A percentile compares a stretch with the other conserved stretches of the same genome.
Evolutionary conservation across 495 filamentous ascomycete species (phyloP).

Genomic region (Delitschia confertaspora): DNA sequence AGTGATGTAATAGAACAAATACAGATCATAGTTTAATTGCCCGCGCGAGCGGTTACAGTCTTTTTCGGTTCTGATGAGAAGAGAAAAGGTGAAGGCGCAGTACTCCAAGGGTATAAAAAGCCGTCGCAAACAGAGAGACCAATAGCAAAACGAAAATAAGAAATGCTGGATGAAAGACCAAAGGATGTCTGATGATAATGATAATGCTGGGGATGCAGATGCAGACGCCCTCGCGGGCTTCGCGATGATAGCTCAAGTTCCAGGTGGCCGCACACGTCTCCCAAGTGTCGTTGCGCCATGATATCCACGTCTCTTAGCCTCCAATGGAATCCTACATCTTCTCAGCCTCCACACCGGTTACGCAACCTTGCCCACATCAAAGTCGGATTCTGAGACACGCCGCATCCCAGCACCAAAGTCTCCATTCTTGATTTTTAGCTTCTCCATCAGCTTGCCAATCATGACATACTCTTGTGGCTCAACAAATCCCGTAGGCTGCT

Average conservation of each 20-base stretch:
- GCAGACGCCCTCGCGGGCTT: constrained; percentile 48
- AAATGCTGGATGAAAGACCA: not conserved
- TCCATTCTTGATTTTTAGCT: constrained; percentile 61
- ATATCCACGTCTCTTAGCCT: not conserved
- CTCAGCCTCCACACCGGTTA: not conserved
- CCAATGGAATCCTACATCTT: not conserved
- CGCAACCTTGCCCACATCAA: constrained; percentile 3
- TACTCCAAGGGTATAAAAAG: constrained; percentile 22
- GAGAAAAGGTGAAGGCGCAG: constrained; percentile 3
- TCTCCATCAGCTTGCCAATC: constrained; percentile 79
- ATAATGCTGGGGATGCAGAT: constrained; percentile 16
- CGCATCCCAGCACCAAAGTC: constrained; percentile 41
- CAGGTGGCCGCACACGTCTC: not conserved
- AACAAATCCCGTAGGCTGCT: constrained; percentile 57
- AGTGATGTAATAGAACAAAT: constrained; percentile 14
- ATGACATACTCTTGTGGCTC: constrained; percentile 77
- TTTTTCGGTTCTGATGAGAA: constrained; percentile 19
- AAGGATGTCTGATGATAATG: constrained; percentile 12
- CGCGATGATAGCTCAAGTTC: constrained; percentile 47
- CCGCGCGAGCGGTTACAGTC: constrained; percentile 29
- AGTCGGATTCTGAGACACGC: constrained; percentile 18
- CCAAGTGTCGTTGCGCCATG: not conserved
- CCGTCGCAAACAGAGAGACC: constrained; percentile 13
- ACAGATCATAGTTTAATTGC: too few species aligned
- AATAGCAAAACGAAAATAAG: constrained; percentile 15